Evolutionary conservation across 768 basidiomycete species (phyloP), one percentile per base, ranked within the genome.

Genomic region (Boletus rubropictus): DNA sequence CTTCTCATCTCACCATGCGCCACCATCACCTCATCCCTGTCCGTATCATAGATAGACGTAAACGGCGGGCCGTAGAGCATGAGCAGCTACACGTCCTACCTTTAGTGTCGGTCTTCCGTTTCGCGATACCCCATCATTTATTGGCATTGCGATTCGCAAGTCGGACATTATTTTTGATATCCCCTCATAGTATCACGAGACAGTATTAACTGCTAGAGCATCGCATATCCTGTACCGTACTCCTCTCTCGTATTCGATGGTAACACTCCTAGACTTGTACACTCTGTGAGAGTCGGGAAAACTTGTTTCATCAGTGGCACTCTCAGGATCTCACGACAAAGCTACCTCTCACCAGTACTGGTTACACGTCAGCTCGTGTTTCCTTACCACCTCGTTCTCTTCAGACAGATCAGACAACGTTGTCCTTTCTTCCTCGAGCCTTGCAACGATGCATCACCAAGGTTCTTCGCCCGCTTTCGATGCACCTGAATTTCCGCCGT

Each of bases 181-280:
- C 62, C 60, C 52, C 50, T 49, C 60, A 61, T 63, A 57, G 64
- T 58, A 76, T 74, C 61, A 80, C 80, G 79, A 80, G 78, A 79
- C 77, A 79, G 71, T 78, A 58, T 71, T 75, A 68, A 69, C 60
- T 66, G 58, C 57, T 79, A 81, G 80, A 82, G 80, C 81, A 81
- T 80, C 79, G 78, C 78, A 80, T 69, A 75, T 66, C 68, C 44
- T 69, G 70, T 70, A 72, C 60, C 58, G 62, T 69, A 73, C 60
- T 62, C 50, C 51, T 51, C 60, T 62, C 55, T 58, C 44, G 40
- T 68, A 58, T 64, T 66, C 24, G 38, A 54, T 50, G 46, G 37
- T 36, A 50, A 49, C 36, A 47, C 33, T 51, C 15, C 27, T 54
- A 53, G 53, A 50, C 32, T 25, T 48, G 54, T 50, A 46, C 46